A percentile compares a stretch with the other conserved stretches of the same genome.
Evolutionary conservation across 345 rosid species (phyloP).

Genomic region (Eucalyptus cloeziana): DNA sequence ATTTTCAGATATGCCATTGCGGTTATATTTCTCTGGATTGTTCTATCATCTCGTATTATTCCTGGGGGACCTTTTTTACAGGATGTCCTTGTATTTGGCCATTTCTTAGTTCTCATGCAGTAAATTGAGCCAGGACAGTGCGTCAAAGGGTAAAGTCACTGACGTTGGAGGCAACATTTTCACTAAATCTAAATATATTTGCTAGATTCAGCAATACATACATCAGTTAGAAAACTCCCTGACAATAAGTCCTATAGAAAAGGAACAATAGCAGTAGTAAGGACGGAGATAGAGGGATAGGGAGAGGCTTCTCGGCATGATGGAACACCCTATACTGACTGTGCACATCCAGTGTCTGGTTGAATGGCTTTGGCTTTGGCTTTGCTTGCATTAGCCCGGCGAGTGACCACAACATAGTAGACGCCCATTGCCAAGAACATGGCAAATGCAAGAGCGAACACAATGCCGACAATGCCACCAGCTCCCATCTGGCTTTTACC

Average conservation of each 20-base stretch:
- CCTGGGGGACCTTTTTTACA: not conserved
- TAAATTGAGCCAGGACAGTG: not conserved
- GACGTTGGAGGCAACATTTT: not conserved
- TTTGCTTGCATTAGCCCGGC: conserved; percentile 18
- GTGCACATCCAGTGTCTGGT: conserved; percentile 12
- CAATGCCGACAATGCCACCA: conserved; percentile 23
- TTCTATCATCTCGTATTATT: not conserved
- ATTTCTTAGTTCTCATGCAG: not conserved
- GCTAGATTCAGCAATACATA: not conserved
- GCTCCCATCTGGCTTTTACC: conserved; percentile 17
- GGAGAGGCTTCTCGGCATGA: not conserved
- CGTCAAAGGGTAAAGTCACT: not conserved
- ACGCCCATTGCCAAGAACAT: conserved; percentile 19
- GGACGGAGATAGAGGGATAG: not conserved
- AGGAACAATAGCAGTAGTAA: not conserved
- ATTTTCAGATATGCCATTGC: not conserved
- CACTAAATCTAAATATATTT: not conserved
- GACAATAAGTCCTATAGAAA: not conserved
- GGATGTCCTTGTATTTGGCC: not conserved
- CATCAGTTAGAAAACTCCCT: not conserved
- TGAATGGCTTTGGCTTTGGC: conserved; percentile 18
- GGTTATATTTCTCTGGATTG: not conserved
- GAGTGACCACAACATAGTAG: conserved; percentile 13
- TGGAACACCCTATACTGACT: not conserved
- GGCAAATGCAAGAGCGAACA: conserved; percentile 29